Percentiles rank a stretch among this genome's conserved stretches.
phyloP scores from a whole-genome alignment of 495 filamentous ascomycete species.

The Podospora anserina region DNA sequence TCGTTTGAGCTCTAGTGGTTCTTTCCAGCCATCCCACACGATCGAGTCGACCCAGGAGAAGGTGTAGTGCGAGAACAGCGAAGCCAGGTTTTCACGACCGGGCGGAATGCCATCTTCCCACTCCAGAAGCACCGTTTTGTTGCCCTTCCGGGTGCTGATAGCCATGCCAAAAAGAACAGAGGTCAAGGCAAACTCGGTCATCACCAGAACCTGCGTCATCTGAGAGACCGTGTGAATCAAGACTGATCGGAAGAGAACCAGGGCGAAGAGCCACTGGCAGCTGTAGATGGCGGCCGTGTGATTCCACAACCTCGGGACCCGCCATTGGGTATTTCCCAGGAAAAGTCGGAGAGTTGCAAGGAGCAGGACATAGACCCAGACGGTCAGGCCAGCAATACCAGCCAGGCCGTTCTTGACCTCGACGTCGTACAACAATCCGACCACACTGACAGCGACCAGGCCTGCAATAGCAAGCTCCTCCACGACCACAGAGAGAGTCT shows the following conservation, averaged over 20 bases:
- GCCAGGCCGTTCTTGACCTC: constrained; percentile 45
- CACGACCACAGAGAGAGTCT: constrained; percentile 62
- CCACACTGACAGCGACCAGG: constrained; percentile 63
- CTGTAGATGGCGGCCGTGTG: constrained; percentile 88
- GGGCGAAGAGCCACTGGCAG: constrained; percentile 72
- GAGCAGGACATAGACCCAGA: constrained; percentile 79
- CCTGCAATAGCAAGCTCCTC: constrained; percentile 74
- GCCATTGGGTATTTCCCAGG: constrained; percentile 62
- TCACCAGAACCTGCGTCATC: constrained; percentile 57
- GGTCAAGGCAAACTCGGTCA: constrained; percentile 69
- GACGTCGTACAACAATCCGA: constrained; percentile 51
- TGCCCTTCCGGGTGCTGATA: constrained; percentile 81
- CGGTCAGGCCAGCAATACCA: constrained; percentile 60
- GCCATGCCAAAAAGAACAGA: constrained; percentile 70
- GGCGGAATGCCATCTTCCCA: constrained; percentile 85
- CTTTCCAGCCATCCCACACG: constrained; percentile 85
- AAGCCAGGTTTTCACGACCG: constrained; percentile 78
- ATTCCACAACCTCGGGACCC: constrained; percentile 78
- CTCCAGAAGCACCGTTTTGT: constrained; percentile 81
- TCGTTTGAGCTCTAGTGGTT: constrained; percentile 74
- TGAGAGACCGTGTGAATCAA: constrained; percentile 73
- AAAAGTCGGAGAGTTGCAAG: constrained; percentile 71
- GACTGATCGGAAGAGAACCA: constrained; percentile 77
- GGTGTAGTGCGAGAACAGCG: constrained; percentile 79
- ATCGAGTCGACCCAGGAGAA: constrained; percentile 90